phyloP scores from a whole-genome alignment of 176 grass and related monocot species.

The Cymbopogon citratus region DNA sequence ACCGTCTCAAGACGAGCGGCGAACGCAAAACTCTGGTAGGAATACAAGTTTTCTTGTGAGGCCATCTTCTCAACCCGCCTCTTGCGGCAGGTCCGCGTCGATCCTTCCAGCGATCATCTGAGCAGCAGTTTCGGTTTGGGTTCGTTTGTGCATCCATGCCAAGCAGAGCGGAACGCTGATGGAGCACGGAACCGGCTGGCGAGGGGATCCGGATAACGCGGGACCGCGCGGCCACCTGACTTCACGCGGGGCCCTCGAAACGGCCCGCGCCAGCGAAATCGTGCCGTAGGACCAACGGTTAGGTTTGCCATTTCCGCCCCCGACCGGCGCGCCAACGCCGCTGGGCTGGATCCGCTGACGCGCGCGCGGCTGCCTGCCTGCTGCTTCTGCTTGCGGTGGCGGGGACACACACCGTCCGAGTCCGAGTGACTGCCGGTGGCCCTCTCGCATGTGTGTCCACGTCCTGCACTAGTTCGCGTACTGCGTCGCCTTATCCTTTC shows the following conservation, averaged over 20 bases:
- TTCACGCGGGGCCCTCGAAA: background rate
- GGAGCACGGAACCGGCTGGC: no score
- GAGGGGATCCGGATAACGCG: background rate
- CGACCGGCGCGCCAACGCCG: background rate
- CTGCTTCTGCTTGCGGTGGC: no score
- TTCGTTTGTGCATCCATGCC: background rate
- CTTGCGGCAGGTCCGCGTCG: background rate
- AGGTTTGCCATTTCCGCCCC: conserved; percentile 23
- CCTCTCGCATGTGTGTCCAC: background rate
- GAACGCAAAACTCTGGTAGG: no score
- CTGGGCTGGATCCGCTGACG: conserved; percentile 17
- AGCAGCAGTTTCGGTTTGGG: background rate
- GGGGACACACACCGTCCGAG: background rate
- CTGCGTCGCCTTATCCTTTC: background rate
- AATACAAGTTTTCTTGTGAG: no score
- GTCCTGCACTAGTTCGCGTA: background rate
- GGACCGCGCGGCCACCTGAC: background rate
- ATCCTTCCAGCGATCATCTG: background rate
- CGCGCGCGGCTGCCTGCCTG: background rate
- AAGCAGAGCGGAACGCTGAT: no score
- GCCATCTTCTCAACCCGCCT: no score
- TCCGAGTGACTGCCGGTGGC: background rate
- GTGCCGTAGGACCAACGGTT: conserved; percentile 6
- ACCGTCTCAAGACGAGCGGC: background rate
- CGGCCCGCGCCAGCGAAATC: background rate